Conservation (phyloP, 257 asterid species). For the Solanum corneliomulleri region DNA sequence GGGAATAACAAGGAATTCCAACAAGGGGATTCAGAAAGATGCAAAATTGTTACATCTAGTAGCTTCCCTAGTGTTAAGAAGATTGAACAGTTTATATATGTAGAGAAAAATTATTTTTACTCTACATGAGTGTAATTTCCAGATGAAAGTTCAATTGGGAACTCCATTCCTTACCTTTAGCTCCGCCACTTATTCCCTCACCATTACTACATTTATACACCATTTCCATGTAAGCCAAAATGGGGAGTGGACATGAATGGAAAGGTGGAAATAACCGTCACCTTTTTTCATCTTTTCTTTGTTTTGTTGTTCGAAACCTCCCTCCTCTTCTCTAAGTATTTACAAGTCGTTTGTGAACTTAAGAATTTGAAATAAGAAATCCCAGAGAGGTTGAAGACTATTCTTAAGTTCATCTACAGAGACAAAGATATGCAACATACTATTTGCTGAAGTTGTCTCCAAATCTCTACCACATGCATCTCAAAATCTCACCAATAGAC, state of each 20-base stretch:
- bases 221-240: not conserved
- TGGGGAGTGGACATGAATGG: not conserved
- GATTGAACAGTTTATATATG: not conserved
- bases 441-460: not conserved
- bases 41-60: not conserved
- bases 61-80: not conserved
- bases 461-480: not conserved
- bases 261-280: not conserved
- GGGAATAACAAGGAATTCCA: not conserved
- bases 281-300: not conserved
- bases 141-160: not conserved
- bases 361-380: not conserved
- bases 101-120: not conserved
- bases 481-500: not conserved
- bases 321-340: not conserved
- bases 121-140: not conserved
- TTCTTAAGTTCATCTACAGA: not conserved
- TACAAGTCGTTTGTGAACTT: not conserved
- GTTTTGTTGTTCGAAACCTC: not conserved
- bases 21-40: not conserved
- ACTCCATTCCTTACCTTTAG: not conserved
- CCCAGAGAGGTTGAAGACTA: not conserved
- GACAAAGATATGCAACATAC: not conserved
- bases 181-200: not conserved
- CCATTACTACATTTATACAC: not conserved